phyloP scores from a whole-genome alignment of 257 asterid species.

The Nicotiana attenuata region DNA sequence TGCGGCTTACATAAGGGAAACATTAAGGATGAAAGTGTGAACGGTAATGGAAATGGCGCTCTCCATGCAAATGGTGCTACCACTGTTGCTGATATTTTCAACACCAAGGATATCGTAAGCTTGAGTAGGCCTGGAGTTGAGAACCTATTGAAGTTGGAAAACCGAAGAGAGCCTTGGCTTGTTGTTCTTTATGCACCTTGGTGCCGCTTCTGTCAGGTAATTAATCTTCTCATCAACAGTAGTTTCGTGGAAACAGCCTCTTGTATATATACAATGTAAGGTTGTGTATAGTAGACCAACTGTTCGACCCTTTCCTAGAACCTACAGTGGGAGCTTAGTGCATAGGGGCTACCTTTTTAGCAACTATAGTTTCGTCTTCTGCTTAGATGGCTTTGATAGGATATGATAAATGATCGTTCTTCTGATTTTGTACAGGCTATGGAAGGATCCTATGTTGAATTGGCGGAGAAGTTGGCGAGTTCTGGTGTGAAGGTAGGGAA shows the following conservation, averaged over 20 bases:
- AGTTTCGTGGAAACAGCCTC: too few relatives aligned
- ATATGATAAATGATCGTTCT: not conserved
- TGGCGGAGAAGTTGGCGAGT: conserved; percentile 55
- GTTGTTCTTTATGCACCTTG: conserved; percentile 84
- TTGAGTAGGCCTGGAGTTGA: conserved; percentile 70
- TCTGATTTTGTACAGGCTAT: conserved; percentile 29
- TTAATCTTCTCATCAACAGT: not conserved
- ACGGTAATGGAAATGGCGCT: conserved; percentile 16
- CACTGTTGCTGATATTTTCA: conserved; percentile 42
- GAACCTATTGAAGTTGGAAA: conserved; percentile 56
- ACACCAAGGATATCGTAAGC: conserved; percentile 29
- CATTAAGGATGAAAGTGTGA: conserved; percentile 44
- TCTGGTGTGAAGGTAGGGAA: conserved; percentile 70
- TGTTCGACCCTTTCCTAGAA: too few relatives aligned
- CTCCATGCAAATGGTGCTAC: conserved; percentile 32
- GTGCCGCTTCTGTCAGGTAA: conserved; percentile 69
- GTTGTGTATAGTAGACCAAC: too few relatives aligned
- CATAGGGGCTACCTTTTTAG: too few relatives aligned
- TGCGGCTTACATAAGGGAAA: conserved; percentile 88
- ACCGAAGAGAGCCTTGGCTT: conserved; percentile 65
- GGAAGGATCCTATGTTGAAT: conserved; percentile 61
- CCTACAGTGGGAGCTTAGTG: too few relatives aligned
- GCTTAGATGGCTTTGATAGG: too few relatives aligned
- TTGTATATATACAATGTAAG: too few relatives aligned
- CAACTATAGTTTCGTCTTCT: too few relatives aligned